phyloP scores from a whole-genome alignment of 2,329 filamentous ascomycete species.

The Cladosporium velox region DNA sequence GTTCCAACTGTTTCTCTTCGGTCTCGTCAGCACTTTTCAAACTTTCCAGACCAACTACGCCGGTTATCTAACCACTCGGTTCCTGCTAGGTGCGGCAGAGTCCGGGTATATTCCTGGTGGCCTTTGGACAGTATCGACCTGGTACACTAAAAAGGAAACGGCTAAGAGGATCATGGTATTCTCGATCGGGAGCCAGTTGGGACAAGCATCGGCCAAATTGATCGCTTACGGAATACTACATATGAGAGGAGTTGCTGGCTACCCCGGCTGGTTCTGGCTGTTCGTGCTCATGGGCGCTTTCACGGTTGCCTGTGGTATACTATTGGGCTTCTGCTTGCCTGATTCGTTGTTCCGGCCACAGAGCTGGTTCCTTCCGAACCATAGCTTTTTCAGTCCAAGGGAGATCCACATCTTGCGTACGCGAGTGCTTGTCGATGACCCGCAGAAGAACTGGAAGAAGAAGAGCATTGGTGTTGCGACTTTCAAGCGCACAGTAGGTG shows the following conservation, averaged over 20 bases:
- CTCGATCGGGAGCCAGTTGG: constrained; percentile 50
- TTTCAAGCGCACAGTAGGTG: constrained; percentile 33
- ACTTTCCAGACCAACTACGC: constrained; percentile 43
- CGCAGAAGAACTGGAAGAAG: constrained; percentile 30
- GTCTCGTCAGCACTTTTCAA: constrained; percentile 44
- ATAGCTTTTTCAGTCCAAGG: constrained; percentile 32
- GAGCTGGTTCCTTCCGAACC: constrained; percentile 30
- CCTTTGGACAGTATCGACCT: constrained; percentile 51
- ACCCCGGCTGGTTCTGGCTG: constrained; percentile 33
- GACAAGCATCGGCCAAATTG: constrained; percentile 44
- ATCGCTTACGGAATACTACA: constrained; percentile 46
- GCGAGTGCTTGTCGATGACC: constrained; percentile 35
- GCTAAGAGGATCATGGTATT: constrained; percentile 50
- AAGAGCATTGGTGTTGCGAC: constrained; percentile 33
- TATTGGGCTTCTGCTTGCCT: constrained; percentile 37
- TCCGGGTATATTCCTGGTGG: constrained; percentile 52
- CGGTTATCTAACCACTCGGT: constrained; percentile 41
- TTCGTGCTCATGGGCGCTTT: constrained; percentile 37
- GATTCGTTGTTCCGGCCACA: constrained; percentile 35
- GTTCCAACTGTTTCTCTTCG: constrained; percentile 40
- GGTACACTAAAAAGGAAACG: constrained; percentile 51
- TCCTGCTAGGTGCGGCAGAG: constrained; percentile 44
- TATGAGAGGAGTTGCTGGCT: constrained; percentile 29
- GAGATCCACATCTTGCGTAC: constrained; percentile 35
- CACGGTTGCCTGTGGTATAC: constrained; percentile 36